phyloP scores from a whole-genome alignment of 2,329 filamentous ascomycete genomes.

The Trichoderma polysporum region DNA sequence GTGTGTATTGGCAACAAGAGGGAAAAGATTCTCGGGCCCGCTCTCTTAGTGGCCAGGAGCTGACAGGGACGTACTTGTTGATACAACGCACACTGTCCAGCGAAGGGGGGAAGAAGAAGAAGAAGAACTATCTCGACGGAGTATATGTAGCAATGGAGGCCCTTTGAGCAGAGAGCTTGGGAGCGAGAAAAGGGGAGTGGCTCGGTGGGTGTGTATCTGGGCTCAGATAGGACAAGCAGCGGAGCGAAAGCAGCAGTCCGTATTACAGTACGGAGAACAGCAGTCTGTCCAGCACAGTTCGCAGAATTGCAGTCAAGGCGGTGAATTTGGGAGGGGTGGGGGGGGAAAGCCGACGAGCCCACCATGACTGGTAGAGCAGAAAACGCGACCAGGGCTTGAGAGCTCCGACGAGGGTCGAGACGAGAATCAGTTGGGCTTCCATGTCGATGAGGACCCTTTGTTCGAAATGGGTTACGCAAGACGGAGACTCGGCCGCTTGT shows the following conservation, averaged over 20 bases:
- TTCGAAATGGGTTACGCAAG: constrained; percentile 13
- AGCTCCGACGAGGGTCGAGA: neutral
- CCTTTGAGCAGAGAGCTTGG: neutral
- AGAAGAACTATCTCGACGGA: neutral
- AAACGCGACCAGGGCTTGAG: neutral
- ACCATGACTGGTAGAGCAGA: neutral
- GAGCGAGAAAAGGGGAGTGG: constrained; percentile 6
- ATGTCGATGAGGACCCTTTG: constrained; percentile 15
- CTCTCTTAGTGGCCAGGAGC: neutral
- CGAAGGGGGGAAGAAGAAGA: neutral
- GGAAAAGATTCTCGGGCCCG: constrained; percentile 17
- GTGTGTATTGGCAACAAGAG: neutral
- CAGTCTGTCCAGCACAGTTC: constrained; percentile 1
- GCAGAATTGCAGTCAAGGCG: neutral
- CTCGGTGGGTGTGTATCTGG: neutral
- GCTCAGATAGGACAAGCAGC: neutral
- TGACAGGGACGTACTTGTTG: constrained; percentile 6
- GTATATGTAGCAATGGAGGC: constrained; percentile 1
- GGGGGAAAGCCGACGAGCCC: neutral
- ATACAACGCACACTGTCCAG: neutral
- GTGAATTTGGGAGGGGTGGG: neutral
- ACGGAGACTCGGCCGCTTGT: neutral
- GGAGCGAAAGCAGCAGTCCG: neutral
- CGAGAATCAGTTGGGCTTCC: neutral
- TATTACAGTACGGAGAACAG: neutral